A percentile compares a stretch with the other conserved stretches of the same genome.
These are phyloP conservation scores for Barnettozyma botsteinii DNA, from an alignment of 805 yeast species.

Conservation along the genomic window DNA sequence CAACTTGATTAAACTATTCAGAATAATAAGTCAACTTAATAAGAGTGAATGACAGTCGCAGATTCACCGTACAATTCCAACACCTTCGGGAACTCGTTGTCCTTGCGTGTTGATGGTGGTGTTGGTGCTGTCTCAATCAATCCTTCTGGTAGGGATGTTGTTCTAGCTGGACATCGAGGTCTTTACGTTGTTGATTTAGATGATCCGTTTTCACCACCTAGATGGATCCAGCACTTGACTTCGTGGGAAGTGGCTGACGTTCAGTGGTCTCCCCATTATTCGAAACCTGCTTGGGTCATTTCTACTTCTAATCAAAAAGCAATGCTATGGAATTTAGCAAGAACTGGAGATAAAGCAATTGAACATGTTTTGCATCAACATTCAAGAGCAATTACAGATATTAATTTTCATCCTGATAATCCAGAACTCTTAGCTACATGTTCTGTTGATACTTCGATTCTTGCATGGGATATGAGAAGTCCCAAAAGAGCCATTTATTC, in stretches of 20 bases:
- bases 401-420: constrained; percentile 81
- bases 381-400: constrained; percentile 90
- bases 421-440: constrained; percentile 91
- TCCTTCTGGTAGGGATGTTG: constrained; percentile 91
- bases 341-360: constrained; percentile 66
- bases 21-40: too few relatives aligned
- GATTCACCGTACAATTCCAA: constrained; percentile 37
- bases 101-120: constrained; percentile 84
- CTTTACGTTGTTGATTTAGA: constrained; percentile 86
- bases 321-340: constrained; percentile 82
- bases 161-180: constrained; percentile 78
- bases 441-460: constrained; percentile 82
- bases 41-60: constrained; percentile 2
- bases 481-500: constrained; percentile 67
- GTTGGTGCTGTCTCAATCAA: constrained; percentile 86
- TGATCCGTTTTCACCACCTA: constrained; percentile 91
- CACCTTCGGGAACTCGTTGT: constrained; percentile 76
- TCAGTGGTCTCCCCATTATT: constrained; percentile 92
- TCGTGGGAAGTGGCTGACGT: constrained; percentile 99
- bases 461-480: constrained; percentile 85
- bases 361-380: constrained; percentile 87
- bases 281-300: constrained; percentile 85
- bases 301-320: constrained; percentile 96
- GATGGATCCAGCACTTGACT: constrained; percentile 88
- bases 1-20: too few relatives aligned